Evolutionary conservation across 2,329 filamentous ascomycete species (phyloP), one percentile per base, ranked within the genome.

Genomic region (Xylaria digitata): DNA sequence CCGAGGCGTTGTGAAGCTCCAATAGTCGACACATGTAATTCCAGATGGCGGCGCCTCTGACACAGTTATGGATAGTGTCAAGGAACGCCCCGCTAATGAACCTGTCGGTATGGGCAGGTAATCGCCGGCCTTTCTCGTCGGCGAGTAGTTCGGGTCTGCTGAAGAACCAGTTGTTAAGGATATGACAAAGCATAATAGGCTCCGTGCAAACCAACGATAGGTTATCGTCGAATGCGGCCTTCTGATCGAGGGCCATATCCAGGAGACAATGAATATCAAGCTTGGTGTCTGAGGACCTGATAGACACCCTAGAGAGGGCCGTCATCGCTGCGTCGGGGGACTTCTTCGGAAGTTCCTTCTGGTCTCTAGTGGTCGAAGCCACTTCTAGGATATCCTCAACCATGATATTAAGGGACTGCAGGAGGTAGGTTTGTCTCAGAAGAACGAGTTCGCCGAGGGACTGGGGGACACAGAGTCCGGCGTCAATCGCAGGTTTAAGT

Each of bases 41-140:
- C 82, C 82, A 85, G 17, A 79, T 72, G 0, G 80, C 78, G 11
- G 76, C 75, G 0, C 57, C 74, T 55, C 78, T 77, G 17, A 85
- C 67, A 0, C 75, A 70, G 9, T 68, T 66, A 19, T 83, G 77
- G 0, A 84, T 61, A 0, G 77, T 73, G 11, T 85, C 82, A 0
- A 86, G 79, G 1, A 85, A 66, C 1, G 81, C 75, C 1, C 70
- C 72, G 59, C 79, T 82, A 63, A 84, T 80, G 65, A 81, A 79
- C 21, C 75, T 80, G 57, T 85, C 81, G 0, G 78, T 80, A n/a
- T 77, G 63, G 0, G 76, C 72, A 0, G 80, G 78, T 1, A 83
- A 52, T 0, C 52, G 65, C 1, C 80, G 77, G 1, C 83, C 83
- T 56, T 79, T 81, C 46, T 85, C 81, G 56, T 86, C 84, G 0